phyloP scores from a whole-genome alignment of 495 filamentous ascomycete species.

The Endocarpon pusillum region DNA sequence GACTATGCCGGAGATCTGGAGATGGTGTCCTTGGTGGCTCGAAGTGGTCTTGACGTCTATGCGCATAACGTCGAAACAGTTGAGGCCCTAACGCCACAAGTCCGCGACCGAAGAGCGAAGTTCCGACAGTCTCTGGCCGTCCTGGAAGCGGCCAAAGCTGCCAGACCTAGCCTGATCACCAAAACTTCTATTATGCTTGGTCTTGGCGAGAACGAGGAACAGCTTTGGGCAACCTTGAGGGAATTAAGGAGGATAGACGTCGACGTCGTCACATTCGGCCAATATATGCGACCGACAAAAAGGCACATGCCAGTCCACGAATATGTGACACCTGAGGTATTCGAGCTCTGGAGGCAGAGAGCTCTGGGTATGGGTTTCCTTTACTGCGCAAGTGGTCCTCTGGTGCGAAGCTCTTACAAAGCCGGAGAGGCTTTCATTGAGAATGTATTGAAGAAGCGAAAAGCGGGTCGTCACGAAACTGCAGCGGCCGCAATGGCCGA shows the following conservation, averaged over 20 bases:
- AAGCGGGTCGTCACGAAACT: not conserved
- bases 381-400: conserved; percentile 83
- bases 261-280: conserved; percentile 93
- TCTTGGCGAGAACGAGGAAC: conserved; percentile 80
- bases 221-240: conserved; percentile 64
- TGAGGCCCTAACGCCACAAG: conserved; percentile 72
- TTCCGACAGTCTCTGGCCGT: conserved; percentile 77
- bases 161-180: conserved; percentile 62
- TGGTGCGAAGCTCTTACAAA: conserved; percentile 91
- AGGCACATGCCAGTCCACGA: conserved; percentile 90
- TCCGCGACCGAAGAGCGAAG: conserved; percentile 76
- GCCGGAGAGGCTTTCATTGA: conserved; percentile 97
- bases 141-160: conserved; percentile 63
- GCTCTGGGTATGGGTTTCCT: conserved; percentile 92
- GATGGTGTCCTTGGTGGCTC: conserved; percentile 65
- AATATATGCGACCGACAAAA: conserved; percentile 99
- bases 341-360: conserved; percentile 78
- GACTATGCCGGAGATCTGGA: conserved; percentile 74
- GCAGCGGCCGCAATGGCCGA: not conserved
- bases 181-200: conserved; percentile 98
- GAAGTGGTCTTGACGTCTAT: conserved; percentile 84
- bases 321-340: conserved; percentile 78
- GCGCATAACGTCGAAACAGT: conserved; percentile 96
- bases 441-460: conserved; percentile 83
- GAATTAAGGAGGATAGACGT: conserved; percentile 65